These are phyloP conservation scores for Naganishia onofrii DNA, from an alignment of 768 basidiomycete species.

Conservation along the genomic window DNA sequence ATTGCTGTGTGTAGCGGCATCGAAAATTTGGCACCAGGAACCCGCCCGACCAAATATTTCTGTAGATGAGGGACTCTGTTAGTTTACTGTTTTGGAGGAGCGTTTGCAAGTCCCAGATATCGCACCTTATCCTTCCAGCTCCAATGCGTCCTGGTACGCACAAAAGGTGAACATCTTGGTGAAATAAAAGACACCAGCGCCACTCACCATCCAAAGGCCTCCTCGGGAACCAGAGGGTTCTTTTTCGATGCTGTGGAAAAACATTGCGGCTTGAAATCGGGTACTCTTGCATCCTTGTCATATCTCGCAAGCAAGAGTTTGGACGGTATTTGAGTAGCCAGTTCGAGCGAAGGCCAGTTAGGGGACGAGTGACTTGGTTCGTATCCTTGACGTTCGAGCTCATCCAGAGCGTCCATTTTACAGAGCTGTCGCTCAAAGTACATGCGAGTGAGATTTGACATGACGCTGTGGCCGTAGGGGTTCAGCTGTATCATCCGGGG, in stretches of 20 bases:
- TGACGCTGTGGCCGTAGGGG: neutral
- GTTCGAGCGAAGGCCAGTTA: neutral
- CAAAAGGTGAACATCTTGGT: neutral
- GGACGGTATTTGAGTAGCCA: slow-evolving; percentile 11
- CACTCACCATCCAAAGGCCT: slow-evolving; percentile 21
- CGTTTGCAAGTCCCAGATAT: too few relatives aligned
- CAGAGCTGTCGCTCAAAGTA: slow-evolving; percentile 24
- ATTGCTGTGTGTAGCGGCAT: slow-evolving; percentile 39
- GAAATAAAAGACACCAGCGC: neutral
- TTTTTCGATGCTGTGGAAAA: slow-evolving; percentile 14
- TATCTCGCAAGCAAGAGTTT: slow-evolving; percentile 1
- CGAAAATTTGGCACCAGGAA: slow-evolving; percentile 40
- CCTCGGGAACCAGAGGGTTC: slow-evolving; percentile 15
- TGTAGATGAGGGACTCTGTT: neutral
- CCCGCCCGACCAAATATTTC: slow-evolving; percentile 40
- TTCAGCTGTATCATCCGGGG: slow-evolving; percentile 12
- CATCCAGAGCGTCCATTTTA: slow-evolving; percentile 22
- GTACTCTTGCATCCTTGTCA: slow-evolving; percentile 10
- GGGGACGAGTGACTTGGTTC: neutral
- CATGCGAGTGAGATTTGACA: slow-evolving; percentile 23
- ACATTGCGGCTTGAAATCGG: slow-evolving; percentile 17
- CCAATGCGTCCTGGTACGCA: slow-evolving; percentile 17
- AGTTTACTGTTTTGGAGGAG: neutral
- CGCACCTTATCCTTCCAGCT: slow-evolving; percentile 29
- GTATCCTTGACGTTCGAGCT: slow-evolving; percentile 10